Base-by-base conservation (phyloP, 257 asterid genomes). In the Solanum stenotomum region DNA sequence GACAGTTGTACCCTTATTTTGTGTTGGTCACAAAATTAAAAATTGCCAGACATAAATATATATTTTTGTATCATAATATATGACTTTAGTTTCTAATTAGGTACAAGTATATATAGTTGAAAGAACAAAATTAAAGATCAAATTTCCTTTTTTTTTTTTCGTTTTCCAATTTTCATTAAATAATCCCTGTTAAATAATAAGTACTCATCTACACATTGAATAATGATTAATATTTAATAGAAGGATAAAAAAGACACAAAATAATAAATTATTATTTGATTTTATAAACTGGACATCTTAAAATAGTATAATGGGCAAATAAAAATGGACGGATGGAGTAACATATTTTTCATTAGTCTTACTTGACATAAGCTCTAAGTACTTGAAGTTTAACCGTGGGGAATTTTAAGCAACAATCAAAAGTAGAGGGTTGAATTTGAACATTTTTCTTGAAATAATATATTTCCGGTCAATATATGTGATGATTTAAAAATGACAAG, bases 301-400 rank as follows among this genome's bases (percentile, higher is more conserved):
- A 49, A 44, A 44, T 15, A 46, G 0, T 46, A 46, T 5, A 46
- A 2, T 46, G 2, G 56, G 5, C 6, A 46, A 14, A 0, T 46
- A 46, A 46, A 0, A 0, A 49, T 49, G 8, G 0, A 14, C 7
- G 0, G 22, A 5, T 0, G 20, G 8, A 5, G 8, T 15, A 49
- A 49, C 20, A 10, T 10, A 34, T 20, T 72, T 34, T 8, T 74
- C 81, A 74, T 34, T 74, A 10, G 23, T 5, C 27, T 74, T 4
- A 72, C 6, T 74, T 34, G 35, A 20, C 46, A 34, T 40, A 20
- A 10, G 16, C 29, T 34, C 18, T 34, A 74, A 35, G 35, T 34
- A 74, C 49, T 74, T 74, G 49, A 35, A 35, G 25, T 35, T 35
- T 74, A 74, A 74, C 10, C 4, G 2, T 10, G 18, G 10, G 16